phyloP scores from a whole-genome alignment of 1,284 basidiomycete species.

The Phellinidium pouzarii region DNA sequence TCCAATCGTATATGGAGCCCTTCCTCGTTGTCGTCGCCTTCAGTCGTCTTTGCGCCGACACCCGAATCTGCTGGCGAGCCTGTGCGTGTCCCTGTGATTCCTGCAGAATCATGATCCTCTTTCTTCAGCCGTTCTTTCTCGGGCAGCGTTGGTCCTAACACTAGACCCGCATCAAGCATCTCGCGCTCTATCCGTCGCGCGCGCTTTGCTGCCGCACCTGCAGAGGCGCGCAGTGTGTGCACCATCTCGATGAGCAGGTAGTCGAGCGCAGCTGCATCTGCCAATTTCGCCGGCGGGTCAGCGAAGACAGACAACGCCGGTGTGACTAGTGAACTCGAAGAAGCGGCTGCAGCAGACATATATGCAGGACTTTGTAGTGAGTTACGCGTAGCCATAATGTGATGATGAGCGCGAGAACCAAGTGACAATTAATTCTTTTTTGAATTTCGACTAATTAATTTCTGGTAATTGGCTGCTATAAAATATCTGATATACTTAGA shows the following conservation, averaged over 20 bases:
- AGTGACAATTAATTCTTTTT: no score
- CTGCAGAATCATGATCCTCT: slow-evolving; percentile 47
- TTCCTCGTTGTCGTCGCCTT: slow-evolving; percentile 65
- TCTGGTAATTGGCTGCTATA: no score
- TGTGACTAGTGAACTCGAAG: slow-evolving; percentile 30
- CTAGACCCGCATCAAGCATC: slow-evolving; percentile 66
- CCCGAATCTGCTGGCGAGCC: slow-evolving; percentile 25
- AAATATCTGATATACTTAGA: no score
- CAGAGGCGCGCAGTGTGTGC: slow-evolving; percentile 62
- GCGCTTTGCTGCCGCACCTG: slow-evolving; percentile 60
- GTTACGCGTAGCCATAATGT: slow-evolving; percentile 29
- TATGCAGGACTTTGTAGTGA: slow-evolving; percentile 28
- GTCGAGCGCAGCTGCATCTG: slow-evolving; percentile 76
- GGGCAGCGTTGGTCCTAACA: slow-evolving; percentile 43
- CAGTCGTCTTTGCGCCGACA: slow-evolving; percentile 23
- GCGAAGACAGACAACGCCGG: slow-evolving; percentile 44
- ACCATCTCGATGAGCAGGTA: slow-evolving; percentile 83
- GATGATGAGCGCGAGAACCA: not conserved
- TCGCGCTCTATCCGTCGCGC: slow-evolving; percentile 62
- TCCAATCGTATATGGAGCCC: slow-evolving; percentile 67
- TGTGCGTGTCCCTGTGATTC: slow-evolving; percentile 37
- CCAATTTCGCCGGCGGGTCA: slow-evolving; percentile 49
- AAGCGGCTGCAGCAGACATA: slow-evolving; percentile 25
- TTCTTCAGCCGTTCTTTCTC: slow-evolving; percentile 37
- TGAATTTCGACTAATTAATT: no score